Base-by-base conservation (phyloP, 768 basidiomycete species). In the Lactifluus rugatus region DNA sequence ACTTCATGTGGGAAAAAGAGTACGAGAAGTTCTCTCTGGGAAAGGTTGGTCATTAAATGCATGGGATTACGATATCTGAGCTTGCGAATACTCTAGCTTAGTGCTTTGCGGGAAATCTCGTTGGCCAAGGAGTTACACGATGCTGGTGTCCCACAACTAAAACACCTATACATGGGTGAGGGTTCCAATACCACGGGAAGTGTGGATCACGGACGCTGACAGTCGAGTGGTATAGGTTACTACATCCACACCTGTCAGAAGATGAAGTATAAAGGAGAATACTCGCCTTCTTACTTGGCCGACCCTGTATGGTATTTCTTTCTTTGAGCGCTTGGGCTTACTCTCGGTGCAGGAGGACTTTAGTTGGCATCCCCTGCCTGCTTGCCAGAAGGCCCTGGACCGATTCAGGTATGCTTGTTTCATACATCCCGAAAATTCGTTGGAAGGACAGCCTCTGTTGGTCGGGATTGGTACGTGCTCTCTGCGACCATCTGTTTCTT, bases 251-350 rank as follows among this genome's bases (percentile, higher is more conserved):
- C 88, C 2, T 97, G 94, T 67, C 81, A 74, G 51, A 99, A 99
- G 71, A 98, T 98, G 96, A 78, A 78, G 55, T 98, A 99, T 72
- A 99, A 99, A 67, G 93, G 85, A 28, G 93, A 96, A 55, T 99
- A 94, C 64, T 69, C 76, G 0, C 95, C 95, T 0, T 96, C 94
- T 2, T 91, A 81, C 62, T 77, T 98, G 19, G 79, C 81, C 13
- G 94, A 98, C 70, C 93, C 94, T 8, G 89, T 93, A 62, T 64
- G 77, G 64, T 5, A 25, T 34, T 14, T 46, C 46, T 6, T 5
- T 52, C 28, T 32, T 57, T 28, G 45, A 47, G 17, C 19, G 16
- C 48, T 6, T 31, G 48, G 28, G 32, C 26, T 42, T 48, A 19
- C 41, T 54, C 19, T 3, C n/a, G 6, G 9, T 34, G 36, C 64